A percentile compares a stretch with the other conserved stretches of the same genome.
phyloP scores from a whole-genome alignment of 257 asterid genomes.

The Plantago major region DNA sequence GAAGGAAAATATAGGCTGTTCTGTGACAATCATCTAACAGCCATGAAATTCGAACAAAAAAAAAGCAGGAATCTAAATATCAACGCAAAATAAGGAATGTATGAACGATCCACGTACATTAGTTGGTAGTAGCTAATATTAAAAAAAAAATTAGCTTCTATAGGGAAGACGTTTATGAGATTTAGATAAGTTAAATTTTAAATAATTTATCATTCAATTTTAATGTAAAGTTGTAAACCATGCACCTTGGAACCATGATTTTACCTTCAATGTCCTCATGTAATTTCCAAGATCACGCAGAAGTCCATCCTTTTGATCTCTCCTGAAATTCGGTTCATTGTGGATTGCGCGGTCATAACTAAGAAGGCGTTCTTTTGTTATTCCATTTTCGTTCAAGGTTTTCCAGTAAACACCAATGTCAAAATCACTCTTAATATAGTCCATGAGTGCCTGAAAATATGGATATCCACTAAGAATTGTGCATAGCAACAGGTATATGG shows the following conservation, averaged over 20 bases:
- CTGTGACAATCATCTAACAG: too few relatives aligned
- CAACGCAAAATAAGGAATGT: too few relatives aligned
- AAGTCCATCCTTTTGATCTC: conserved; percentile 83
- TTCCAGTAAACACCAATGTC: conserved; percentile 86
- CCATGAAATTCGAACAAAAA: too few relatives aligned
- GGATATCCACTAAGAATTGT: conserved; percentile 11
- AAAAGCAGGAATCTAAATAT: too few relatives aligned
- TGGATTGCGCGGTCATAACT: conserved; percentile 97
- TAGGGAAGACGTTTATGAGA: conserved; percentile 8
- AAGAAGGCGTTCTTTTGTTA: conserved; percentile 95
- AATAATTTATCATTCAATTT: conserved; percentile 9
- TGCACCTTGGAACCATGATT: conserved; percentile 9
- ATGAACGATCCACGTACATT: too few relatives aligned
- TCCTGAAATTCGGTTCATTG: conserved; percentile 77
- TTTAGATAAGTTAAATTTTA: conserved; percentile 8
- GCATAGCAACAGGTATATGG: not conserved
- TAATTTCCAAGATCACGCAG: conserved; percentile 90
- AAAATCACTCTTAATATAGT: conserved; percentile 77
- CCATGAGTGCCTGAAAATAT: conserved; percentile 72
- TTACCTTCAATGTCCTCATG: conserved; percentile 92
- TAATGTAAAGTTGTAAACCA: not conserved
- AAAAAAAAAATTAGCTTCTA: not conserved
- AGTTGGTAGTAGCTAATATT: too few relatives aligned
- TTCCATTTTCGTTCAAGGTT: conserved; percentile 87
- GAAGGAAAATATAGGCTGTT: too few relatives aligned